Base-by-base conservation (phyloP, 306 rosid species). In the Neltuma alba region DNA sequence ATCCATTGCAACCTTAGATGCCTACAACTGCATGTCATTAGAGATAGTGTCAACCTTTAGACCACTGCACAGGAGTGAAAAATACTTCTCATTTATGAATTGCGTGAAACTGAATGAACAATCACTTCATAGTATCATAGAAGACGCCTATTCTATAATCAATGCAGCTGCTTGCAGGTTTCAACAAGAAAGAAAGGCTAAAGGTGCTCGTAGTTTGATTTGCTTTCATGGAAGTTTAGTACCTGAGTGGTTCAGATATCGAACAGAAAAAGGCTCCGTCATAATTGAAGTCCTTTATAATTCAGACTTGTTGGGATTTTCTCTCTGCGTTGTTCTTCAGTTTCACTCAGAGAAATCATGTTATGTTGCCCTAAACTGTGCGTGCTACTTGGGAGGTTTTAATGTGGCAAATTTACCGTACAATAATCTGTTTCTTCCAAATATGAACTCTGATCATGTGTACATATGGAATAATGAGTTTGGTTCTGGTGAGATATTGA, bases 11-110 rank as follows among this genome's bases (percentile, higher is more conserved):
- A 3, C 4, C 13, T 41, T 82, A 25, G n/a, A 47, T 11, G 82
- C 79, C 6, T 28, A 14, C 28, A 30, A 31, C 30, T 82, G 82
- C 63, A 63, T 67, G 36, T 71, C 72, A 3, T 52, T 77, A 20
- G 72, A 70, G 57, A 82, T n/a, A 0, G 28, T 82, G 18, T 34
- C 47, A 12, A 36, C 50, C 30, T 71, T 15, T 34, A 33, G 13
- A 34, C 70, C 27, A 36, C 30, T 36, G 18, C 36, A 20, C 12
- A 25, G 1, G 64, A 57, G 28, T 12, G 16, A 25, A 4, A 57
- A 57, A 11, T 57, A 25, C 34, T 25, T 57, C 25, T 28, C 44
- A 28, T 72, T 30, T 2, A 3, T 1, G 5, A 72, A 48, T n/a
- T 72, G 45, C 7, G 6, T n/a, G 47, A 72, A 50, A 16, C 12